Conservation (phyloP, 2,329 filamentous ascomycete genomes). For the Epichloe sibirici region DNA sequence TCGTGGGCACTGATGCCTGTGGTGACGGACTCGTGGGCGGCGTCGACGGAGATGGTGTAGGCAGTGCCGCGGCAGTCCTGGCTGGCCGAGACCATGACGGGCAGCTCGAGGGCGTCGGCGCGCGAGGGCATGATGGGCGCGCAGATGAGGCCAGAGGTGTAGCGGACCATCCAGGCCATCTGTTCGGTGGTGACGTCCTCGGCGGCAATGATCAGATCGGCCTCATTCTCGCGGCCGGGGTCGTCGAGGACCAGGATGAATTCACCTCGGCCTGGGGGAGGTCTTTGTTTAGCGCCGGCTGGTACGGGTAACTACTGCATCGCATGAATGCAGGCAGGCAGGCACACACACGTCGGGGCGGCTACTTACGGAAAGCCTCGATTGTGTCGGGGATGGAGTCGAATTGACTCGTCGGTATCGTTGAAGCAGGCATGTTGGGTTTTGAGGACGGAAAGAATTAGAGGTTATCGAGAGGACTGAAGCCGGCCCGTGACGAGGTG, state of each 20-base stretch:
- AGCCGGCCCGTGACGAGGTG: background rate
- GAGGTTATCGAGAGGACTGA: background rate
- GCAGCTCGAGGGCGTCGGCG: constrained; percentile 60
- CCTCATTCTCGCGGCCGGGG: constrained; percentile 89
- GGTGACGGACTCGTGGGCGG: constrained; percentile 56
- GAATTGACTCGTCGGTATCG: constrained; percentile 42
- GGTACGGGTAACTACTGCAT: background rate
- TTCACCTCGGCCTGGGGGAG: constrained; percentile 55
- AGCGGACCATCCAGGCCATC: constrained; percentile 91
- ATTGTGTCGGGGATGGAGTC: constrained; percentile 54
- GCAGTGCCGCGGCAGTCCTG: constrained; percentile 84
- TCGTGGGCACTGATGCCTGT: constrained; percentile 90
- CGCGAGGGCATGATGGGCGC: constrained; percentile 63
- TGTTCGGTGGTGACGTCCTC: constrained; percentile 73
- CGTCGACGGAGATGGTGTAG: constrained; percentile 85
- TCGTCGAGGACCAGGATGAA: constrained; percentile 96
- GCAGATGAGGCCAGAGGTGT: constrained; percentile 86
- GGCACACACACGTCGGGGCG: background rate
- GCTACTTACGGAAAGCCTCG: constrained; percentile 47
- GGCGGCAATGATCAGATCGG: constrained; percentile 92
- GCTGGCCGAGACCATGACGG: constrained; percentile 68
- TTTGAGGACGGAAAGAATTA: constrained; percentile 5
- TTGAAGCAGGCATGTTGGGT: constrained; percentile 35
- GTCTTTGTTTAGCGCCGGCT: background rate
- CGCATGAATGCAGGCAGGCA: background rate